Conservation (phyloP, 2,329 filamentous ascomycete genomes). For the Chaetomium sp. region DNA sequence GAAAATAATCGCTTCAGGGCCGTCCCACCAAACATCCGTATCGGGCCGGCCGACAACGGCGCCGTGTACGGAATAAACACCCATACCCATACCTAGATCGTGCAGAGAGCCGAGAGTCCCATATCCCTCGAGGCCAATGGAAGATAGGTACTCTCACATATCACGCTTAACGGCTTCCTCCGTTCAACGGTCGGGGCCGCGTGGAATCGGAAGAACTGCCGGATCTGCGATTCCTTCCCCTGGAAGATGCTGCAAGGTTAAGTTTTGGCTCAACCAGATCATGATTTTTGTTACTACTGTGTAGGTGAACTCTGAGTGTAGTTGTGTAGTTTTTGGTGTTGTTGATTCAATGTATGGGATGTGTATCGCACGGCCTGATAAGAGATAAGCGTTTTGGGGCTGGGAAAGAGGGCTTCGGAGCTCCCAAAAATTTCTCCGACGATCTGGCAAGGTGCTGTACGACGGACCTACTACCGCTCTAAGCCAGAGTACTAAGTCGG, state of each 20-base stretch:
- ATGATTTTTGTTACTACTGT: too few relatives aligned
- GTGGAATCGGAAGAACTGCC: neutral
- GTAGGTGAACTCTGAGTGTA: neutral
- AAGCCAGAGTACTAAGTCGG: neutral
- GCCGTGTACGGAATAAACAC: neutral
- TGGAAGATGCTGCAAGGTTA: neutral
- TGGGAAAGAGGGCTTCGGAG: slow-evolving; percentile 14
- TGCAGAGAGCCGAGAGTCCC: neutral
- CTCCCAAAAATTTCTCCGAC: slow-evolving; percentile 14
- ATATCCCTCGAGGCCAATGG: neutral
- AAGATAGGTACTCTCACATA: neutral
- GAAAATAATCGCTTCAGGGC: neutral
- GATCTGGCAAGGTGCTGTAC: neutral
- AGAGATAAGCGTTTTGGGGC: slow-evolving; percentile 12
- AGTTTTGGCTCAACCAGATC: neutral
- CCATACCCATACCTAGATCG: neutral
- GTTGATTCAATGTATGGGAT: neutral
- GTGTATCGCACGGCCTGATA: slow-evolving; percentile 5
- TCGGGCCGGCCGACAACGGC: neutral
- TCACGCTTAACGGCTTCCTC: neutral
- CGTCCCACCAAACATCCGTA: neutral
- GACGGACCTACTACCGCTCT: neutral
- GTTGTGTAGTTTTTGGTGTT: slow-evolving; percentile 5
- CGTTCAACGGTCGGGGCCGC: neutral
- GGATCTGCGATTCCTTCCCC: neutral